Conservation (phyloP, 345 rosid species). For the Dipteronia dyeriana region DNA sequence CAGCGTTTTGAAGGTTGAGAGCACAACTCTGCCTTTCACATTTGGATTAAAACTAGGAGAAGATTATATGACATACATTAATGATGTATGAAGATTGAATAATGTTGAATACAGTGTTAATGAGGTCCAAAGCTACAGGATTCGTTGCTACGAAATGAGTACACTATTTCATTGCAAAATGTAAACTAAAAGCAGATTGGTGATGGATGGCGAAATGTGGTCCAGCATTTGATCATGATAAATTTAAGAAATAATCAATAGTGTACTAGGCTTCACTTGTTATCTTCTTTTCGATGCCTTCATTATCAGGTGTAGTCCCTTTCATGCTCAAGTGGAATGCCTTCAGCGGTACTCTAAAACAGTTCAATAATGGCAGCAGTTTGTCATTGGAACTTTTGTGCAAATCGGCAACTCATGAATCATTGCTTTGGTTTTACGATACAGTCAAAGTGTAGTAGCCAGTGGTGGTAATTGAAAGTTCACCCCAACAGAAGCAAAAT, state of each 20-base stretch:
- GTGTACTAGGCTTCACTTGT: neutral
- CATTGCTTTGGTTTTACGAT: neutral
- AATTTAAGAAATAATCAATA: neutral
- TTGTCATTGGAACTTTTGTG: neutral
- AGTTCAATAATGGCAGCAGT: conserved; percentile 15
- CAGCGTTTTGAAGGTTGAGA: too few relatives aligned
- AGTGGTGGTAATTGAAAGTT: too few relatives aligned
- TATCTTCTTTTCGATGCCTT: neutral
- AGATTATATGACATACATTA: neutral
- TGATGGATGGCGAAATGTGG: conserved; percentile 12
- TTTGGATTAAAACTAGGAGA: neutral
- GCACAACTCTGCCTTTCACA: neutral
- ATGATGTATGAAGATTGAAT: neutral
- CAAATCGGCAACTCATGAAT: neutral
- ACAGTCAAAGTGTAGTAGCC: too few relatives aligned
- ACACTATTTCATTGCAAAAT: neutral
- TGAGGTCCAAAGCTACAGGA: neutral
- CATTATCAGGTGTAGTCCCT: conserved; percentile 7
- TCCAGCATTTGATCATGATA: conserved; percentile 12
- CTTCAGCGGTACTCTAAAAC: neutral
- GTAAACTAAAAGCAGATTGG: neutral
- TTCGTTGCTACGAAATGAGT: neutral
- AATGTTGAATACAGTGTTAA: neutral
- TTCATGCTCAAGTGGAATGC: conserved; percentile 1
- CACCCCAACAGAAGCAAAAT: neutral